Evolutionary conservation across 371 early-diverging fungal species (phyloP), one percentile per base, ranked within the genome.

Genomic region (Apophysomyces ossiformis): DNA sequence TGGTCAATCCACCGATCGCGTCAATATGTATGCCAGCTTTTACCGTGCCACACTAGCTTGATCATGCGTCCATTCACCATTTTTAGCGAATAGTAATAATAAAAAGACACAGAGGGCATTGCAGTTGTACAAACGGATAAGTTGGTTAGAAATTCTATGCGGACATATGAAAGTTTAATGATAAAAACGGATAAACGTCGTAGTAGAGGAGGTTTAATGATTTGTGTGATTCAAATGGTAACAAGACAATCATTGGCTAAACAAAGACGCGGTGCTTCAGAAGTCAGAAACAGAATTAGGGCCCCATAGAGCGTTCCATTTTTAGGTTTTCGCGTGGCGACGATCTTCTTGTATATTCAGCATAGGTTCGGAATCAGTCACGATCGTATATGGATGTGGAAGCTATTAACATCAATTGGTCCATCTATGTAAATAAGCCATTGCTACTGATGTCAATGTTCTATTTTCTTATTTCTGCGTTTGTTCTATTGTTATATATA

Each of bases 1-100:
- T 44, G 87, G 89, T 46, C 73, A 75, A 64, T 86, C 87, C 16
- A 89, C 92, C 46, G 95, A 93, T 60, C 85, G 93, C 11, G 93
- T 93, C 58, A 94, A 94, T 77, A 94, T 93, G 92, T 93, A 92
- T 73, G 93, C 92, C 37, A 88, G 88, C 35, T 89, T 90, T 69
- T 93, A 88, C 41, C 67, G 75, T 54, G 82, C 77, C 11, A 72
- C 66, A 2, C 38, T 69, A 21, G 39, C 18, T 21, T 50, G 54
- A 50, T 21, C 54, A n/a, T 50, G 54, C 54, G 54, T 50, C 21
- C 21, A 9, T 21, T 50, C 21, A 21, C 54, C 54, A 50, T 50
- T 18, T 50, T 50, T 18, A 21, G n/a, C 11, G 21, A 50, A 41
- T 54, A 58, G 36, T 57, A 57, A 57, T 57, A 6, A 59, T n/a